A percentile compares a stretch with the other conserved stretches of the same genome.
Conservation (phyloP, 1,139 yeast genomes). For the Debaryomyces robertsiae region DNA sequence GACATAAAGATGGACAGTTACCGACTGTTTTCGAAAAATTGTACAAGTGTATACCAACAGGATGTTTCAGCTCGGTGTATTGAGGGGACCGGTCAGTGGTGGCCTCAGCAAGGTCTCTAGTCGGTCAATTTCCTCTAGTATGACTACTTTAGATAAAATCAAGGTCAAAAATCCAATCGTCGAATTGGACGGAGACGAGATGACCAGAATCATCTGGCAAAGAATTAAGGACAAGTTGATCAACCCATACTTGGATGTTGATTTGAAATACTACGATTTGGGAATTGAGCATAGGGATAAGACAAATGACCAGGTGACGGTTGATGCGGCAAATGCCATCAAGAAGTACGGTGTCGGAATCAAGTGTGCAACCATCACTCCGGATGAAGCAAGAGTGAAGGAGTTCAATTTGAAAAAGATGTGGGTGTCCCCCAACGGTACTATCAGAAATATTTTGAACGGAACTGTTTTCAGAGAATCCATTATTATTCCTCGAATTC, state of each 20-base stretch:
- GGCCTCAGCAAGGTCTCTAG: constrained; percentile 10
- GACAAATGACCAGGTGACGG: constrained; percentile 71
- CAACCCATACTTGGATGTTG: constrained; percentile 70
- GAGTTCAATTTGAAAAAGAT: constrained; percentile 75
- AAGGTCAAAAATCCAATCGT: constrained; percentile 73
- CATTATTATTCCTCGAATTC: constrained; percentile 74
- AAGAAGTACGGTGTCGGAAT: constrained; percentile 77
- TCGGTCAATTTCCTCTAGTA: constrained; percentile 27
- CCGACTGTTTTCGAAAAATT: not conserved
- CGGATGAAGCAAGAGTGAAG: constrained; percentile 79
- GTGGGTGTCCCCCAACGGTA: constrained; percentile 89
- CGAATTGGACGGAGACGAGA: constrained; percentile 85
- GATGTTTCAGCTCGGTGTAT: constrained; percentile 4
- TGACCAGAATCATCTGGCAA: constrained; percentile 85
- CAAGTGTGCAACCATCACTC: constrained; percentile 86
- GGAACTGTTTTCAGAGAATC: constrained; percentile 88
- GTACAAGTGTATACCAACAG: constrained; percentile 1
- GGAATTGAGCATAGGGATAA: constrained; percentile 71
- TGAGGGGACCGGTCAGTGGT: constrained; percentile 1
- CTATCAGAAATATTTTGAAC: constrained; percentile 77
- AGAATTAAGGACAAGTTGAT: constrained; percentile 70
- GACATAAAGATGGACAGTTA: not conserved
- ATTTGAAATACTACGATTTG: constrained; percentile 74
- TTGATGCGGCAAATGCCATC: constrained; percentile 77
- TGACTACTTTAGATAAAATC: constrained; percentile 50